A percentile compares a stretch with the other conserved stretches of the same genome.
phyloP scores from a whole-genome alignment of 768 basidiomycete species.

The Lactarius sanguifluus region DNA sequence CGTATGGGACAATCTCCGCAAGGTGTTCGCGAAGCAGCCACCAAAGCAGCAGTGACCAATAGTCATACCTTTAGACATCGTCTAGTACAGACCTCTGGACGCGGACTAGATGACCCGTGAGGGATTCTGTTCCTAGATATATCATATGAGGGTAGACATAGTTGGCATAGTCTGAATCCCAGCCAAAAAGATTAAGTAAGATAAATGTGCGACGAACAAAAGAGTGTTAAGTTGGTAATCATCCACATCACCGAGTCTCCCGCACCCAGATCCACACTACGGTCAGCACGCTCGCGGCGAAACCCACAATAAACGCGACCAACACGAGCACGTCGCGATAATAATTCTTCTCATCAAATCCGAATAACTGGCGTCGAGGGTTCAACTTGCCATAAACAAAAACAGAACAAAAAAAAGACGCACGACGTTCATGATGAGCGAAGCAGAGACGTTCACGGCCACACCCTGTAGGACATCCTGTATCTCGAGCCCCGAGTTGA shows the following conservation, averaged over 20 bases:
- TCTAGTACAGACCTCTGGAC: not conserved
- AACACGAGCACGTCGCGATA: conserved; percentile 87
- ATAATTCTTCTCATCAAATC: conserved; percentile 78
- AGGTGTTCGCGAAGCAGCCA: conserved; percentile 53
- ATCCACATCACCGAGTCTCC: conserved; percentile 58
- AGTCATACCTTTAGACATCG: conserved; percentile 6
- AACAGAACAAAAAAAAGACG: conserved; percentile 31
- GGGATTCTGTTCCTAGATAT: not conserved
- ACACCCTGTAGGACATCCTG: conserved; percentile 77
- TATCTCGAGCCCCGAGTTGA: conserved; percentile 85
- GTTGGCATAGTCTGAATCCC: not conserved
- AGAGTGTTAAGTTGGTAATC: not conserved
- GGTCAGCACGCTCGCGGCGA: conserved; percentile 67
- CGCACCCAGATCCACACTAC: conserved; percentile 76
- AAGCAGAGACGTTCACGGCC: conserved; percentile 75
- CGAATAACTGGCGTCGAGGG: conserved; percentile 61
- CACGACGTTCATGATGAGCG: conserved; percentile 82
- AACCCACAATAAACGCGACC: conserved; percentile 83
- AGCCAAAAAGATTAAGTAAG: not conserved
- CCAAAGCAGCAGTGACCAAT: conserved; percentile 10
- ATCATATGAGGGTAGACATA: conserved; percentile 16
- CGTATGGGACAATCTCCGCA: conserved; percentile 83
- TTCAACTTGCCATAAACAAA: not conserved
- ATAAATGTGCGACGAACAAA: not conserved
- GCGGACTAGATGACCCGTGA: conserved; percentile 5